A percentile compares a stretch with the other conserved stretches of the same genome.
Evolutionary conservation across 352 stramenopile genomes (phyloP).

Genomic region (Pythium apleroticum): DNA sequence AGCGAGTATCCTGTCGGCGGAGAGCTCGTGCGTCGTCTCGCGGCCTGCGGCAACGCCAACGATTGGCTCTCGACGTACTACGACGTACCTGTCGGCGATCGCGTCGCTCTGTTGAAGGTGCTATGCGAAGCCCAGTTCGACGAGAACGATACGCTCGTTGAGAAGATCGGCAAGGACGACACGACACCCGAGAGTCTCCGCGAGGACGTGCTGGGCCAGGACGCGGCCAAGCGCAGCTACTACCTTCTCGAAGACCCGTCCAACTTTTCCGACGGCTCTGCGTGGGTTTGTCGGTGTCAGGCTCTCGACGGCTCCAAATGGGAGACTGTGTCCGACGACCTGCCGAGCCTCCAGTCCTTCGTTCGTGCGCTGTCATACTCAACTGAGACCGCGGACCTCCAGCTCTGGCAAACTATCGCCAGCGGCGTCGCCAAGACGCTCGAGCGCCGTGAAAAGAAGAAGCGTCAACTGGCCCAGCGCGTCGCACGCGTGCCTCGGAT

Average conservation of each 20-base stretch:
- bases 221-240: constrained; percentile 51
- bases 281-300: constrained; percentile 62
- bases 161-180: constrained; percentile 53
- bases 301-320: constrained; percentile 40
- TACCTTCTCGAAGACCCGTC: constrained; percentile 63
- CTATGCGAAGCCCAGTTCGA: constrained; percentile 70
- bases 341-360: constrained; percentile 51
- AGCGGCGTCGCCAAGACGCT: constrained; percentile 50
- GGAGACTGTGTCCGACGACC: constrained; percentile 62
- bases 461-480: constrained; percentile 38
- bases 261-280: constrained; percentile 45
- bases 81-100: constrained; percentile 37
- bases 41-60: constrained; percentile 14
- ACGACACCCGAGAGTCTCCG: constrained; percentile 40
- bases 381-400: constrained; percentile 43
- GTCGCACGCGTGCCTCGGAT: constrained; percentile 43
- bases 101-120: constrained; percentile 54
- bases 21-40: constrained; percentile 16
- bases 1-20: constrained; percentile 33
- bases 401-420: constrained; percentile 52
- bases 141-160: constrained; percentile 53
- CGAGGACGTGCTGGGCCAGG: constrained; percentile 45
- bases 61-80: constrained; percentile 45
- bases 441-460: constrained; percentile 45
- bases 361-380: constrained; percentile 52